phyloP scores from a whole-genome alignment of 257 asterid genomes.

The Solanum pimpinellifolium region DNA sequence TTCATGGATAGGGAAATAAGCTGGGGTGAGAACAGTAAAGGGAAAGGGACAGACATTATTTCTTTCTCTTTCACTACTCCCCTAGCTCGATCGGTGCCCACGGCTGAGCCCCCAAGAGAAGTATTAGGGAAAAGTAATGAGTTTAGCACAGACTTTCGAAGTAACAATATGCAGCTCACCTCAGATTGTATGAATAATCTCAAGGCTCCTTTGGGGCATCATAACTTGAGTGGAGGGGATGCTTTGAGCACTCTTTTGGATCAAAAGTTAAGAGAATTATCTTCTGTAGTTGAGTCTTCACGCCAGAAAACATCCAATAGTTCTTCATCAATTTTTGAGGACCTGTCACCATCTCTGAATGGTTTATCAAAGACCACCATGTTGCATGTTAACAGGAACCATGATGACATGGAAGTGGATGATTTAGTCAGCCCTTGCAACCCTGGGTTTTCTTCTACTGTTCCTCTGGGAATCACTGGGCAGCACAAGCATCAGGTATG shows the following conservation, averaged over 20 bases:
- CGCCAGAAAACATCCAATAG: constrained; percentile 10
- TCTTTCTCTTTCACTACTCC: constrained; percentile 92
- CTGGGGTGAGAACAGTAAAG: constrained; percentile 36
- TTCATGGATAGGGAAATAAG: constrained; percentile 17
- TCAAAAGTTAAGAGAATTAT: constrained; percentile 62
- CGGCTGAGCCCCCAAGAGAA: constrained; percentile 21
- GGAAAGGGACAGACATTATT: constrained; percentile 48
- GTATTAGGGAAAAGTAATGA: constrained; percentile 21
- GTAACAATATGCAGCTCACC: constrained; percentile 25
- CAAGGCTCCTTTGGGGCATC: constrained; percentile 18
- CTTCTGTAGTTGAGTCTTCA: constrained; percentile 50
- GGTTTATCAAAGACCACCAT: constrained; percentile 16
- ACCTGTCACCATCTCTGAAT: constrained; percentile 6
- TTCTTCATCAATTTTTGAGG: constrained; percentile 13
- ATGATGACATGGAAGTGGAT: constrained; percentile 21
- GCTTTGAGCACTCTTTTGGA: constrained; percentile 67
- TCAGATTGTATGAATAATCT: constrained; percentile 22
- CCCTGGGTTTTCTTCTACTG: constrained; percentile 16
- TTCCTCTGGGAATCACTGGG: constrained; percentile 12
- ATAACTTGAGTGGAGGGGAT: constrained; percentile 45
- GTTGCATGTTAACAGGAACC: constrained; percentile 12
- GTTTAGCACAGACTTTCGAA: constrained; percentile 22
- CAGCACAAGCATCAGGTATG: constrained; percentile 35
- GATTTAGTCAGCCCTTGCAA: constrained; percentile 15
- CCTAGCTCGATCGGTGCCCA: constrained; percentile 35